Conservation (phyloP, 2,329 filamentous ascomycete species). For the Hypoxylon rubiginosum region DNA sequence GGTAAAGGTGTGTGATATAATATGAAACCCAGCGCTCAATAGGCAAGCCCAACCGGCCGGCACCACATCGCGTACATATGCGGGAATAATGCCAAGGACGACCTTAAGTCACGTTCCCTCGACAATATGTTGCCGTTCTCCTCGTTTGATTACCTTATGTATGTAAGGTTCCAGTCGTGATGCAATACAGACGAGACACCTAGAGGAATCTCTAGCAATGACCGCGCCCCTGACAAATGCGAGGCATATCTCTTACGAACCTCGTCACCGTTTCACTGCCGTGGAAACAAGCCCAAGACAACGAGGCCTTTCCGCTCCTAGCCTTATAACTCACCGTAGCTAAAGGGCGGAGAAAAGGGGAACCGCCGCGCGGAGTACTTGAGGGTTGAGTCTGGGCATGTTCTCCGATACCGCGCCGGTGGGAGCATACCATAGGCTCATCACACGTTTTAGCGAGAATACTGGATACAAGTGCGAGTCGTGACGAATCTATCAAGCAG, state of each 20-base stretch:
- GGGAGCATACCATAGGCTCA: neutral
- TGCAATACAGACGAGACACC: neutral
- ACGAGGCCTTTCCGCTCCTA: neutral
- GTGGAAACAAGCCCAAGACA: neutral
- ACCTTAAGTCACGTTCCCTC: constrained; percentile 9
- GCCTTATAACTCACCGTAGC: neutral
- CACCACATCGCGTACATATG: constrained; percentile 10
- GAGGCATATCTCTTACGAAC: neutral
- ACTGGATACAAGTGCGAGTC: no score
- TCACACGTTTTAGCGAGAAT: no score
- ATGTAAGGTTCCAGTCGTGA: neutral
- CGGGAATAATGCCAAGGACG: constrained; percentile 21
- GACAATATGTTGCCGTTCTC: neutral
- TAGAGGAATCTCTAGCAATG: neutral
- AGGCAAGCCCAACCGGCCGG: constrained; percentile 17
- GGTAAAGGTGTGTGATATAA: constrained; percentile 13
- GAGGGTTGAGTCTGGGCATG: neutral
- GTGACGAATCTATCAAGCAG: neutral
- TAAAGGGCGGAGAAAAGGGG: neutral
- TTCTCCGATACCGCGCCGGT: neutral
- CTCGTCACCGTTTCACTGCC: neutral
- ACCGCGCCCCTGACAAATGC: neutral
- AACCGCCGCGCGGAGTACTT: neutral
- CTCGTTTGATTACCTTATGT: neutral
- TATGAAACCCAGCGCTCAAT: constrained; percentile 17